phyloP scores from a whole-genome alignment of 805 yeast species.

The Yamadazyma kitorensis region DNA sequence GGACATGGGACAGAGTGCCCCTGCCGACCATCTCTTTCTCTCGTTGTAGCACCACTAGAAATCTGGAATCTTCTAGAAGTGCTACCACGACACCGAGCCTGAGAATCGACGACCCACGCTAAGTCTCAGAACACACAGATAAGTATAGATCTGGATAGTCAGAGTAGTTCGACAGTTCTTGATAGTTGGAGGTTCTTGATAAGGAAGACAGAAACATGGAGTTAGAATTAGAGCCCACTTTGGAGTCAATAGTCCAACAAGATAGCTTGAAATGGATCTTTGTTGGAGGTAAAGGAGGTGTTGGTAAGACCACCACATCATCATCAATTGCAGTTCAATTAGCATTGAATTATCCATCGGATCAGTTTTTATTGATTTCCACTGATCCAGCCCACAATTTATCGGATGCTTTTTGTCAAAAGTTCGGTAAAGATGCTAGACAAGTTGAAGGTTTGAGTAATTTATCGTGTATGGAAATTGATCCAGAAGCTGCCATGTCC shows the following conservation, averaged over 20 bases:
- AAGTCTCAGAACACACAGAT: too few species aligned
- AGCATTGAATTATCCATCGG: slow-evolving; percentile 75
- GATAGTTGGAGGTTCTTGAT: too few species aligned
- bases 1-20: too few species aligned
- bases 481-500: slow-evolving; percentile 89
- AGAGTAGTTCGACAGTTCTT: too few species aligned
- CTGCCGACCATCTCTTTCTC: too few species aligned
- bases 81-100: too few species aligned
- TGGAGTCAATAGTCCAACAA: slow-evolving; percentile 59
- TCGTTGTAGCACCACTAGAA: too few species aligned
- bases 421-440: slow-evolving; percentile 95
- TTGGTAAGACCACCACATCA: slow-evolving; percentile 97
- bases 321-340: slow-evolving; percentile 93
- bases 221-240: slow-evolving; percentile 66
- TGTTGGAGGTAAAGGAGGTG: slow-evolving; percentile 99
- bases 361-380: slow-evolving; percentile 83
- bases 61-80: too few species aligned
- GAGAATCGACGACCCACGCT: too few species aligned
- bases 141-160: too few species aligned
- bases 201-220: slow-evolving; percentile 50
- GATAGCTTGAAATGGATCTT: slow-evolving; percentile 90
- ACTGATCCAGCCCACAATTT: slow-evolving; percentile 99
- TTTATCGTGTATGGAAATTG: slow-evolving; percentile 97
- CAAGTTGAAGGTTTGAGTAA: slow-evolving; percentile 85
- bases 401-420: slow-evolving; percentile 97